Conservation (phyloP, 768 basidiomycete genomes). For the Lentinus tigrinus region DNA sequence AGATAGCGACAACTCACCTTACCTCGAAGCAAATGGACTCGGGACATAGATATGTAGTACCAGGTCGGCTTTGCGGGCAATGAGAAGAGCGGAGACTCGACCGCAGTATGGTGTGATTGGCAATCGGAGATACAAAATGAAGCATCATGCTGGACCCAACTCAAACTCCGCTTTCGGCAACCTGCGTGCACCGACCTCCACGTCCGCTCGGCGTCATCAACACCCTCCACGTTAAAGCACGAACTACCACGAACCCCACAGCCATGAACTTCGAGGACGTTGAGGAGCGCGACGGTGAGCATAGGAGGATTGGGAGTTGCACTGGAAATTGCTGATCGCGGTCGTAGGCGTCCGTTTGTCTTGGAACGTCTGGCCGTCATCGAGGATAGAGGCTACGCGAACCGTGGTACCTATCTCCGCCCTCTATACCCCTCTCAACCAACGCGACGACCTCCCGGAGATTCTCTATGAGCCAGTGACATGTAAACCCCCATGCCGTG, state of each 20-base stretch:
- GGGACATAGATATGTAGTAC: no score
- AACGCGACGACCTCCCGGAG: slow-evolving; percentile 90
- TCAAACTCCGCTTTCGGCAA: no score
- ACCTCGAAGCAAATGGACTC: no score
- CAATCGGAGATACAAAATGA: no score
- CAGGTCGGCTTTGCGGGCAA: no score
- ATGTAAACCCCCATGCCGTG: slow-evolving; percentile 96
- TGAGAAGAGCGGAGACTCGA: no score
- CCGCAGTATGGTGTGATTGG: no score
- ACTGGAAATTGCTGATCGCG: not conserved
- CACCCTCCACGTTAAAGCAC: slow-evolving; percentile 5
- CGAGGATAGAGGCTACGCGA: slow-evolving; percentile 95
- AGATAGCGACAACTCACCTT: no score
- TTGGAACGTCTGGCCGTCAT: slow-evolving; percentile 99
- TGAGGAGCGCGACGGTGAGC: slow-evolving; percentile 91
- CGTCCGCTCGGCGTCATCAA: slow-evolving; percentile 11
- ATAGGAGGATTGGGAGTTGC: not conserved
- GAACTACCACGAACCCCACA: not conserved
- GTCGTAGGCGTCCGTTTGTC: slow-evolving; percentile 86
- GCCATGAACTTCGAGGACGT: slow-evolving; percentile 88
- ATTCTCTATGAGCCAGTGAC: slow-evolving; percentile 98
- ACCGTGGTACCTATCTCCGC: slow-evolving; percentile 99
- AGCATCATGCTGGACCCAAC: no score
- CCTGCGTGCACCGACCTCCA: not conserved
- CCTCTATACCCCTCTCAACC: slow-evolving; percentile 93